A percentile compares a stretch with the other conserved stretches of the same genome.
Conservation (phyloP, 768 basidiomycete genomes). For the Tulasnella sp. region DNA sequence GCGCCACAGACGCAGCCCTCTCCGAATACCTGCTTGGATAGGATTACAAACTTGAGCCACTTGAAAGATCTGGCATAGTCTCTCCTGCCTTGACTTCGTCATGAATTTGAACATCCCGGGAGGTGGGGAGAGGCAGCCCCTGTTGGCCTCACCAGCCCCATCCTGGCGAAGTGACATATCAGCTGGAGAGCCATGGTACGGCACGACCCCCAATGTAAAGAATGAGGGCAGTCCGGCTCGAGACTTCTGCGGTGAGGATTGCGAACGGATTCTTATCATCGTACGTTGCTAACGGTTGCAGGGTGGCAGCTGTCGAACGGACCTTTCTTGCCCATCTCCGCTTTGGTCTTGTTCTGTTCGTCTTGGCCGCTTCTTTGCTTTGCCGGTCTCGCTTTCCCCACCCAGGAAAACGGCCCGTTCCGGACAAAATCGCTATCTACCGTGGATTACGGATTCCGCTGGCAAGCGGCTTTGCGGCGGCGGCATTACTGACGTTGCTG, state of each 20-base stretch:
- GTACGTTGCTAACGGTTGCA: neutral
- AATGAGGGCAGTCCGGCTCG: neutral
- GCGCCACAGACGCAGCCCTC: neutral
- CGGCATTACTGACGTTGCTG: neutral
- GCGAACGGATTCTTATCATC: neutral
- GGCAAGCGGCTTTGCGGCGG: neutral
- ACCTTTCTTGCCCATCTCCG: slow-evolving; percentile 5
- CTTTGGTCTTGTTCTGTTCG: neutral
- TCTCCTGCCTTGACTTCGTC: neutral
- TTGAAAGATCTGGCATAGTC: too few species aligned
- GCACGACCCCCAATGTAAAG: neutral
- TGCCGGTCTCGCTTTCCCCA: neutral
- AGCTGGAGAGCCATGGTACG: neutral
- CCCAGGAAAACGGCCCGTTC: neutral
- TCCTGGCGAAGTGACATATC: neutral
- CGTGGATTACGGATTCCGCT: neutral
- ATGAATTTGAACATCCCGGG: neutral
- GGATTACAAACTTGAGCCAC: too few species aligned
- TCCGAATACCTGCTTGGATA: too few species aligned
- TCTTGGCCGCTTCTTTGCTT: neutral
- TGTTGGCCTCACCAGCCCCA: neutral
- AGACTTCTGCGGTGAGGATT: slow-evolving; percentile 9
- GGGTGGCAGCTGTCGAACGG: neutral
- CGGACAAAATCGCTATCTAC: neutral
- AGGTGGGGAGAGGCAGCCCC: neutral